phyloP scores from a whole-genome alignment of 2,329 filamentous ascomycete species.

The Huntiella bhutanensis region DNA sequence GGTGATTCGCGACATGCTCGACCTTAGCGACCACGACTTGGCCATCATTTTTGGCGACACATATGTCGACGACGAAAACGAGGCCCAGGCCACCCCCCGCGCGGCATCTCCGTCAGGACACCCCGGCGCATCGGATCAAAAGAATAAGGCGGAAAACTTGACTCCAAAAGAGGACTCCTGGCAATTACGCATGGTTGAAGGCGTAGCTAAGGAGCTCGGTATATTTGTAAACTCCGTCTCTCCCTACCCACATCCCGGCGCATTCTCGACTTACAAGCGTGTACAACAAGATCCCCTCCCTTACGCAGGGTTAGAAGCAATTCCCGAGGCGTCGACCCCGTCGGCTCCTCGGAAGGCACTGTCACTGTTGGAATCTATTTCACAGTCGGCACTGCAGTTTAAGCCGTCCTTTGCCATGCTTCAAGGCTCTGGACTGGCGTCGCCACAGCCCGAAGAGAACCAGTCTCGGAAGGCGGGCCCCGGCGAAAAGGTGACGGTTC shows the following conservation, averaged over 20 bases:
- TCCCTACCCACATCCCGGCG: conserved; percentile 53
- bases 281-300: conserved; percentile 46
- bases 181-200: conserved; percentile 64
- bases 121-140: neutral
- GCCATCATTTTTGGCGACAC: conserved; percentile 75
- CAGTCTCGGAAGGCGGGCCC: neutral
- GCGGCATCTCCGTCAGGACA: conserved; percentile 19
- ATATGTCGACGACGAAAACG: conserved; percentile 32
- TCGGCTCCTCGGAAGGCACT: conserved; percentile 12
- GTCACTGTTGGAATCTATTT: conserved; percentile 5
- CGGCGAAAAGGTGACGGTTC: neutral
- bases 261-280: conserved; percentile 64
- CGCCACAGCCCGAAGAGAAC: neutral
- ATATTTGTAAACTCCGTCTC: conserved; percentile 66
- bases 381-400: conserved; percentile 8
- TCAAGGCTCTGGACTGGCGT: conserved; percentile 14
- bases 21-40: conserved; percentile 70
- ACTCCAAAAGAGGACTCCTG: conserved; percentile 31
- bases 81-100: conserved; percentile 28
- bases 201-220: conserved; percentile 73
- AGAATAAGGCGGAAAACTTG: conserved; percentile 14
- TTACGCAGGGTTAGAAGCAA: conserved; percentile 59
- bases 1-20: conserved; percentile 76
- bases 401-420: conserved; percentile 13
- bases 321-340: conserved; percentile 28